These are phyloP conservation scores for Trichoderma hamatum DNA, from an alignment of 2,329 filamentous ascomycete species.

Conservation along the genomic window DNA sequence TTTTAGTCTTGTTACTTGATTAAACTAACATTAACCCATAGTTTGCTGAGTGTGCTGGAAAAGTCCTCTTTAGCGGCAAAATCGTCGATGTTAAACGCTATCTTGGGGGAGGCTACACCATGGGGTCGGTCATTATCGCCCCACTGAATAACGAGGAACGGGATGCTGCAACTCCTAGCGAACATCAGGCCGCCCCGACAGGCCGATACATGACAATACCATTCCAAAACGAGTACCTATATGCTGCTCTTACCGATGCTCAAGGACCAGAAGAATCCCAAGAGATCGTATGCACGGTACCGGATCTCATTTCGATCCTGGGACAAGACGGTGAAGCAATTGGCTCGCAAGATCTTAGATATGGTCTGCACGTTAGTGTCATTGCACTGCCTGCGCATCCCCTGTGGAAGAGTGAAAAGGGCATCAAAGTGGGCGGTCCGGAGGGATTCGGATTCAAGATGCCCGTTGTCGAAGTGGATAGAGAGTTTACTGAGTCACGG, in stretches of 20 bases:
- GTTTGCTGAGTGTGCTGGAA: conserved; percentile 41
- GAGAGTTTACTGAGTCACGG: conserved; percentile 48
- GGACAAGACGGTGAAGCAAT: conserved; percentile 53
- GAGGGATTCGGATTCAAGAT: conserved; percentile 41
- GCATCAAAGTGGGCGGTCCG: conserved; percentile 41
- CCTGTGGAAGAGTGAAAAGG: conserved; percentile 49
- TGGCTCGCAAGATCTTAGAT: conserved; percentile 54
- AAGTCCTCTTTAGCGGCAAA: conserved; percentile 45
- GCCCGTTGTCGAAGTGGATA: conserved; percentile 35
- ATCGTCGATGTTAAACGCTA: conserved; percentile 46
- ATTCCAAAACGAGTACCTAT: conserved; percentile 49
- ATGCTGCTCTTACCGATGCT: conserved; percentile 41
- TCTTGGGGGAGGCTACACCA: conserved; percentile 46
- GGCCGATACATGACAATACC: conserved; percentile 44
- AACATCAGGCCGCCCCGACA: conserved; percentile 24
- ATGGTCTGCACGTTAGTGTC: conserved; percentile 54
- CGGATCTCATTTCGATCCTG: conserved; percentile 43
- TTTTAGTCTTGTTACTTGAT: not conserved
- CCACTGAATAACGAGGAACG: conserved; percentile 40
- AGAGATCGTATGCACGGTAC: conserved; percentile 42
- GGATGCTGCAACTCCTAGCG: conserved; percentile 30
- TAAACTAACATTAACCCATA: conserved; percentile 3
- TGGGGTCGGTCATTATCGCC: conserved; percentile 43
- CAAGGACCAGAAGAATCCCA: conserved; percentile 37
- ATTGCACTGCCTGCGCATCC: conserved; percentile 54